Evolutionary conservation across 2,329 filamentous ascomycete genomes (phyloP).

Genomic region (Monilinia laxa): DNA sequence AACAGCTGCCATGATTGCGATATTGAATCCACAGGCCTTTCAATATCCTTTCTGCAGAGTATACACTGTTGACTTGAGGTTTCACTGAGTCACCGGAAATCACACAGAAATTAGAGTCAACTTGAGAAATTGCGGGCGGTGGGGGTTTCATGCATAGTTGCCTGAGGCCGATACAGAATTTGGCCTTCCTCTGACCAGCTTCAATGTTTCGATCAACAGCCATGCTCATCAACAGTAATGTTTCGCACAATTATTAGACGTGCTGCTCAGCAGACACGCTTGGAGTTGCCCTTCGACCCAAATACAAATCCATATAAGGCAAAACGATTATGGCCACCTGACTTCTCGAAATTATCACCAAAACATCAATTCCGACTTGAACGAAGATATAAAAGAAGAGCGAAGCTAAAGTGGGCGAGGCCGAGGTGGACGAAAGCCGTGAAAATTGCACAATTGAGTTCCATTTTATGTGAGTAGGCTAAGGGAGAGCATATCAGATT

Average conservation of each 20-base stretch:
- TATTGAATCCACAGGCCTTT: slow-evolving; percentile 11
- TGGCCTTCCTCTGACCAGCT: neutral
- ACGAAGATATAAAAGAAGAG: slow-evolving; percentile 72
- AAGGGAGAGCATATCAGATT: neutral
- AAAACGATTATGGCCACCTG: slow-evolving; percentile 75
- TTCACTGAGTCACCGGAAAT: slow-evolving; percentile 28
- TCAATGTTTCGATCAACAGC: slow-evolving; percentile 16
- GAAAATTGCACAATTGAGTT: slow-evolving; percentile 58
- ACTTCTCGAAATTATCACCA: slow-evolving; percentile 66
- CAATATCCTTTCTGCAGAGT: slow-evolving; percentile 21
- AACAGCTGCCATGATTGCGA: slow-evolving; percentile 47
- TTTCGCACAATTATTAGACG: slow-evolving; percentile 49
- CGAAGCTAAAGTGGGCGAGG: slow-evolving; percentile 59
- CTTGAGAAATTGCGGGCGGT: slow-evolving; percentile 22
- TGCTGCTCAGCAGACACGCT: slow-evolving; percentile 42
- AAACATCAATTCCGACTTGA: slow-evolving; percentile 78
- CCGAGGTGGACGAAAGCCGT: slow-evolving; percentile 65
- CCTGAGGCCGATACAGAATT: slow-evolving; percentile 25
- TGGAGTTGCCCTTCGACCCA: slow-evolving; percentile 36
- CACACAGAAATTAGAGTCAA: slow-evolving; percentile 21
- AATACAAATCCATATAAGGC: slow-evolving; percentile 60
- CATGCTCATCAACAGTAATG: slow-evolving; percentile 42
- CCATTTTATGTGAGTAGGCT: slow-evolving; percentile 37
- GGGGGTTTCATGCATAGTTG: slow-evolving; percentile 26
- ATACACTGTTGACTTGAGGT: slow-evolving; percentile 8